A percentile compares a stretch with the other conserved stretches of the same genome.
Conservation (phyloP, 495 filamentous ascomycete genomes). For the Xylaria scruposa region DNA sequence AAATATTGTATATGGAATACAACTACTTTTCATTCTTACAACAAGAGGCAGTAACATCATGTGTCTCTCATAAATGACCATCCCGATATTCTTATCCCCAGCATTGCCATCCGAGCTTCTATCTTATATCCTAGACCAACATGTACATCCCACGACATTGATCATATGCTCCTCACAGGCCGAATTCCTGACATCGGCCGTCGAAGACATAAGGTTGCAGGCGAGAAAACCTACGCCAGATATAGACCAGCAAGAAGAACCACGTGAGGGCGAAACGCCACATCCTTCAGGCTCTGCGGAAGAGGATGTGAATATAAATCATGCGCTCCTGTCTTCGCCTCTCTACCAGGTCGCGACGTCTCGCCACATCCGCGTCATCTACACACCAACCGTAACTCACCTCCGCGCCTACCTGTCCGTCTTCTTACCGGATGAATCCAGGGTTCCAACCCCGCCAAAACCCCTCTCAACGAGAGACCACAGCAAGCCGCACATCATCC, state of each 20-base stretch:
- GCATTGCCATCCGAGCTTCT: slow-evolving; percentile 66
- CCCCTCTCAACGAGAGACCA: neutral
- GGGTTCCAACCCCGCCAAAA: slow-evolving; percentile 35
- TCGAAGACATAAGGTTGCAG: slow-evolving; percentile 39
- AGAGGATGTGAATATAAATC: neutral
- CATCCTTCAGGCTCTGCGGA: slow-evolving; percentile 10
- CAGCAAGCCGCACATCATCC: slow-evolving; percentile 55
- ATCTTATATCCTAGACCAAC: slow-evolving; percentile 63
- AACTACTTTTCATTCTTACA: neutral
- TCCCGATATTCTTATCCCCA: slow-evolving; percentile 56
- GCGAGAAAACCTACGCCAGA: neutral
- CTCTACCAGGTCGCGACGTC: slow-evolving; percentile 72
- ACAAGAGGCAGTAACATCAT: neutral
- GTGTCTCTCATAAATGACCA: slow-evolving; percentile 26
- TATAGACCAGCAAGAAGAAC: slow-evolving; percentile 10
- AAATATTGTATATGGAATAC: neutral
- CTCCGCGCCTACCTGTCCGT: slow-evolving; percentile 76
- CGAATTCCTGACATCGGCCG: slow-evolving; percentile 63
- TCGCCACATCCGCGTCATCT: slow-evolving; percentile 70
- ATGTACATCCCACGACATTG: slow-evolving; percentile 63
- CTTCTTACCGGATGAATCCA: slow-evolving; percentile 45
- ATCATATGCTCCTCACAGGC: slow-evolving; percentile 73
- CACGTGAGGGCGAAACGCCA: slow-evolving; percentile 16
- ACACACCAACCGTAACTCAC: slow-evolving; percentile 75
- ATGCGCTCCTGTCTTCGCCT: slow-evolving; percentile 63